A percentile compares a stretch with the other conserved stretches of the same genome.
phyloP scores from a whole-genome alignment of 805 yeast genomes.

The Starmerella bacillaris region DNA sequence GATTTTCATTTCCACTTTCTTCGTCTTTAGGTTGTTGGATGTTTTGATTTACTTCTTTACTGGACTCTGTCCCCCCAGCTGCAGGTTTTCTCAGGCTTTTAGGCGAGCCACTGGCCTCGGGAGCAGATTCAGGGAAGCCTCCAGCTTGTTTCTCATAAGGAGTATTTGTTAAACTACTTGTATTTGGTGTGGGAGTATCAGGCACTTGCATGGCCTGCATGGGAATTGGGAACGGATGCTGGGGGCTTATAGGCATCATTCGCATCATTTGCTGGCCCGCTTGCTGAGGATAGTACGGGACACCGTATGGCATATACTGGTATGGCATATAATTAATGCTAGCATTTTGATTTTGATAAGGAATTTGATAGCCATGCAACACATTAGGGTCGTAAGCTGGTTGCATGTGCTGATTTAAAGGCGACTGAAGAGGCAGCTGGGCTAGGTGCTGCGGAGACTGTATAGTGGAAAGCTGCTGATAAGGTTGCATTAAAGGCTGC shows the following conservation, averaged over 20 bases:
- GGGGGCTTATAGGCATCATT: constrained; percentile 6
- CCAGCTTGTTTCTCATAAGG: no score
- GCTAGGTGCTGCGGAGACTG: background rate
- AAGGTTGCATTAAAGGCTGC: no score
- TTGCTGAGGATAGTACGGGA: constrained; percentile 6
- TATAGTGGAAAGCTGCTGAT: no score
- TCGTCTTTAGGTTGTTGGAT: no score
- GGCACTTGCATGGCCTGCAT: background rate
- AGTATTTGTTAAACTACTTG: no score
- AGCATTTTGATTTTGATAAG: background rate
- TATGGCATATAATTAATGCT: constrained; percentile 5
- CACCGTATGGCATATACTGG: constrained; percentile 13
- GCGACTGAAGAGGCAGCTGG: background rate
- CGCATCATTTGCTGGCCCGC: constrained; percentile 8
- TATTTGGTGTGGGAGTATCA: no score
- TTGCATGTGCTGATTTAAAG: background rate
- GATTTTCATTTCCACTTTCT: no score
- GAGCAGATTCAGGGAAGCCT: no score
- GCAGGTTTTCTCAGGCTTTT: no score
- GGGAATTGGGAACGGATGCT: background rate
- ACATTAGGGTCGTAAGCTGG: background rate
- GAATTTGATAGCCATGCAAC: background rate
- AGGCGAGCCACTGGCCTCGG: no score
- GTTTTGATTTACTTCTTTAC: no score
- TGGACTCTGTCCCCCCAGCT: no score